Evolutionary conservation across 768 basidiomycete genomes (phyloP).

Genomic region (Inosperma sp.): DNA sequence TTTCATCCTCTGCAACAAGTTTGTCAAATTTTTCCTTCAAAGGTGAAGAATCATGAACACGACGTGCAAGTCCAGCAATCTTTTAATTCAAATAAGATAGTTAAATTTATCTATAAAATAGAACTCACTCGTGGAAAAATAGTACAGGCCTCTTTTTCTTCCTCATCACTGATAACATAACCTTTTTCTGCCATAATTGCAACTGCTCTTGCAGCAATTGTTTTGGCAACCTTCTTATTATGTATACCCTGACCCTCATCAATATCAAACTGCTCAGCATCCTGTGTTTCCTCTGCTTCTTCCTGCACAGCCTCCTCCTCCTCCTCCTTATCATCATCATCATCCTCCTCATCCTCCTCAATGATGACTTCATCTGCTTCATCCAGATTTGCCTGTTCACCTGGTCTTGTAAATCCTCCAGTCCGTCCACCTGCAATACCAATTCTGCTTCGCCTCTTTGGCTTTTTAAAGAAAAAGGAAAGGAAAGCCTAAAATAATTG

Average conservation of each 20-base stretch:
- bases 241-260: slow-evolving; percentile 15
- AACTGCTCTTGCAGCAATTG: slow-evolving; percentile 12
- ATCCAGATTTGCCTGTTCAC: background rate
- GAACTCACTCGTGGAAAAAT: slow-evolving; percentile 10
- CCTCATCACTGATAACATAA: background rate
- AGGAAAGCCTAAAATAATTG: slow-evolving; percentile 18
- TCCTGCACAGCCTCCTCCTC: background rate
- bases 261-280: background rate
- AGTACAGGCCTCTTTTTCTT: slow-evolving; percentile 7
- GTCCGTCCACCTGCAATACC: background rate
- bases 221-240: slow-evolving; percentile 13
- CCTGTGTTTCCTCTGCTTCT: background rate
- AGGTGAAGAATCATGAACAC: slow-evolving; percentile 22
- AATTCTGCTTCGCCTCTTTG: slow-evolving; percentile 14
- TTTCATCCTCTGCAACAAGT: slow-evolving; percentile 15
- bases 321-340: slow-evolving; percentile 2
- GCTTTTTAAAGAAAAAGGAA: slow-evolving; percentile 24
- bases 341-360: background rate
- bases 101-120: background rate
- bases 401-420: background rate
- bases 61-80: slow-evolving; percentile 20
- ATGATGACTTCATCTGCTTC: background rate
- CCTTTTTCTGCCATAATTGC: background rate
- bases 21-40: slow-evolving; percentile 24
- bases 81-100: background rate